Conservation (phyloP, 73 alveolate genomes). For the Uronychia binucleata region DNA sequence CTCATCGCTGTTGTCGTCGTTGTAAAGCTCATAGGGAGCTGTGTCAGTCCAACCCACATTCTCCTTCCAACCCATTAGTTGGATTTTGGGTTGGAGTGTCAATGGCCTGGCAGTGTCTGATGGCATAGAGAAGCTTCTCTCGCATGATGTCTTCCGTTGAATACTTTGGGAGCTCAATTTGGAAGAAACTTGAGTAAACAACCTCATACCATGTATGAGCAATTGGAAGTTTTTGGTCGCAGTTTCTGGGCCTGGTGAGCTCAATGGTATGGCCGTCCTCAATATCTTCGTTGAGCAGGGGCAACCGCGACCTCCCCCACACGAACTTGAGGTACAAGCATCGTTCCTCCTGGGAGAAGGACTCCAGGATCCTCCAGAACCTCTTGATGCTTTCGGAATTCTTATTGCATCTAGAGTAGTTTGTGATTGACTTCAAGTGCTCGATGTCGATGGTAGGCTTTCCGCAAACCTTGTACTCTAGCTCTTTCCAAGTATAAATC, state of each 20-base stretch:
- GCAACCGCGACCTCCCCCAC: conserved; percentile 86
- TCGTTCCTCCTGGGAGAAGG: conserved; percentile 77
- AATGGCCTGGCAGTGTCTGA: conserved; percentile 80
- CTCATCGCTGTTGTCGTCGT: no score
- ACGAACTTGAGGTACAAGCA: conserved; percentile 77
- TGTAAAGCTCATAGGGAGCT: no score
- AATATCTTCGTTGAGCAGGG: conserved; percentile 73
- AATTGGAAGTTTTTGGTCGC: conserved; percentile 4
- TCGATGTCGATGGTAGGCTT: conserved; percentile 84
- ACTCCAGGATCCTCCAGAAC: conserved; percentile 83
- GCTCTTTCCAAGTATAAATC: conserved; percentile 83
- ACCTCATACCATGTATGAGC: no score
- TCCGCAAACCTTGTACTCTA: conserved; percentile 88
- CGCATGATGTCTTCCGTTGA: conserved; percentile 58
- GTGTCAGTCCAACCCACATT: no score
- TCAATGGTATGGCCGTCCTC: conserved; percentile 69
- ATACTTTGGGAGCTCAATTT: conserved; percentile 76
- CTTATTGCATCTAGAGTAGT: conserved; percentile 59
- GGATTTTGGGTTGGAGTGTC: no score
- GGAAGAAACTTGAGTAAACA: conserved; percentile 80
- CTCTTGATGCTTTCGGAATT: conserved; percentile 61
- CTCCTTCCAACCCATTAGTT: no score
- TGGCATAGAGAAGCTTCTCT: conserved; percentile 73
- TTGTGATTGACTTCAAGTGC: conserved; percentile 75
- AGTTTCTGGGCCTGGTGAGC: conserved; percentile 39